Conservation (phyloP, 805 yeast genomes). For the Lipomyces anomalus region DNA sequence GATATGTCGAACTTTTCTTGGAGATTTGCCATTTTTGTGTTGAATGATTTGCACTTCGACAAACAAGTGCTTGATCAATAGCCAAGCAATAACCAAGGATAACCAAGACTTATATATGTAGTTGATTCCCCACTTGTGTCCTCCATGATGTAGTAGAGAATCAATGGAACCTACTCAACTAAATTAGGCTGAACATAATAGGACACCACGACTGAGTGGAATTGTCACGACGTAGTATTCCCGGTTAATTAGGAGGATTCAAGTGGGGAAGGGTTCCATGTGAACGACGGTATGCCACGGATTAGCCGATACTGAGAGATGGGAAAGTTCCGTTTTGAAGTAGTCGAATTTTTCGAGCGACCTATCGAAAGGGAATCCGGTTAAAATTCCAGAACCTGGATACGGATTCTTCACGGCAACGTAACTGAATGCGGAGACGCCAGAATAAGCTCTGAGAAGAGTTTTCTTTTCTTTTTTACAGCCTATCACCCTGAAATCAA, state of each 20-base stretch:
- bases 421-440: slow-evolving; percentile 41
- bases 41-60: too few relatives aligned
- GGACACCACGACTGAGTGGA: too few relatives aligned
- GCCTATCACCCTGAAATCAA: slow-evolving; percentile 41
- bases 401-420: slow-evolving; percentile 40
- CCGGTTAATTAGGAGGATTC: slow-evolving; percentile 42
- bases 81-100: too few relatives aligned
- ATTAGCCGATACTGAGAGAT: slow-evolving; percentile 42
- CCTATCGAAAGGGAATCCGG: slow-evolving; percentile 43
- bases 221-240: too few relatives aligned
- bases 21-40: too few relatives aligned
- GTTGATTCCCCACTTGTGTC: too few relatives aligned
- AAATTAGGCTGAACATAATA: too few relatives aligned
- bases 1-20: too few relatives aligned
- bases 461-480: slow-evolving; percentile 41
- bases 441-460: slow-evolving; percentile 43
- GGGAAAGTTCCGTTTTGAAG: slow-evolving; percentile 40
- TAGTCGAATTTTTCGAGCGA: slow-evolving; percentile 35
- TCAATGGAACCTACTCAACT: too few relatives aligned
- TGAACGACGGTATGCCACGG: slow-evolving; percentile 42
- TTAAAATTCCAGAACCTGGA: slow-evolving; percentile 42
- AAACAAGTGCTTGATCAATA: too few relatives aligned
- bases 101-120: too few relatives aligned
- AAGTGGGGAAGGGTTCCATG: slow-evolving; percentile 42
- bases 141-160: too few relatives aligned